These are phyloP conservation scores for Fusarium papillatum DNA, from an alignment of 2,329 filamentous ascomycete species.

Conservation along the genomic window DNA sequence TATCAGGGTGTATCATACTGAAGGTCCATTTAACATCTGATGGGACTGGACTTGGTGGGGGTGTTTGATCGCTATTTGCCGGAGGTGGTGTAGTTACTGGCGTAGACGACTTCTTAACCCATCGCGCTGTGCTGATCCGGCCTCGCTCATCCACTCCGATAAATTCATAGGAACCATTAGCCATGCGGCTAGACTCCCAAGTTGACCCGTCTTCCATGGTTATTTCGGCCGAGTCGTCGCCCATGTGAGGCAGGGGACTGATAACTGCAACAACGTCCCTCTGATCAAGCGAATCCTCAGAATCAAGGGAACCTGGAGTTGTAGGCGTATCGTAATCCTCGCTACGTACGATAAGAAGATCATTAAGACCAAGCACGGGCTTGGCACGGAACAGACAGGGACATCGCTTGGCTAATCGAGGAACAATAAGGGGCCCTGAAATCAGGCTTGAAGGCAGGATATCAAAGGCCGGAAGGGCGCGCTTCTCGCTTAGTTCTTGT, in stretches of 20 bases:
- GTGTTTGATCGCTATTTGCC: constrained; percentile 34
- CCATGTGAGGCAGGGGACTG: constrained; percentile 65
- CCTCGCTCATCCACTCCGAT: constrained; percentile 70
- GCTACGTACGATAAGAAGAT: constrained; percentile 79
- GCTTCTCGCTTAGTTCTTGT: constrained; percentile 72
- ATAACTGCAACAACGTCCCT: constrained; percentile 76
- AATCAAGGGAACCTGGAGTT: constrained; percentile 51
- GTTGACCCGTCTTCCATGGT: constrained; percentile 74
- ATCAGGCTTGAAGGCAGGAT: constrained; percentile 78
- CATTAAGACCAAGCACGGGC: constrained; percentile 74
- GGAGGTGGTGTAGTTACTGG: constrained; percentile 30
- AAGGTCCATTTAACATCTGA: constrained; percentile 77
- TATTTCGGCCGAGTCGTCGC: constrained; percentile 72
- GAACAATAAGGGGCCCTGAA: constrained; percentile 67
- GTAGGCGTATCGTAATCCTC: constrained; percentile 69
- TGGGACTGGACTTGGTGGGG: constrained; percentile 42
- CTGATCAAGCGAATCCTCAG: constrained; percentile 61
- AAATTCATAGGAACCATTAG: constrained; percentile 76
- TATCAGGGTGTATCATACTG: constrained; percentile 79
- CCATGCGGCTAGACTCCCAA: constrained; percentile 67
- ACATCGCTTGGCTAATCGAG: constrained; percentile 71
- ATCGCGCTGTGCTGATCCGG: constrained; percentile 72
- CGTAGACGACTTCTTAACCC: constrained; percentile 68
- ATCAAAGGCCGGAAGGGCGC: constrained; percentile 78
- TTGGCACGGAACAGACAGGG: constrained; percentile 75